Evolutionary conservation across 495 filamentous ascomycete species (phyloP), one percentile per base, ranked within the genome.

Genomic region (Ramalina intermedia): DNA sequence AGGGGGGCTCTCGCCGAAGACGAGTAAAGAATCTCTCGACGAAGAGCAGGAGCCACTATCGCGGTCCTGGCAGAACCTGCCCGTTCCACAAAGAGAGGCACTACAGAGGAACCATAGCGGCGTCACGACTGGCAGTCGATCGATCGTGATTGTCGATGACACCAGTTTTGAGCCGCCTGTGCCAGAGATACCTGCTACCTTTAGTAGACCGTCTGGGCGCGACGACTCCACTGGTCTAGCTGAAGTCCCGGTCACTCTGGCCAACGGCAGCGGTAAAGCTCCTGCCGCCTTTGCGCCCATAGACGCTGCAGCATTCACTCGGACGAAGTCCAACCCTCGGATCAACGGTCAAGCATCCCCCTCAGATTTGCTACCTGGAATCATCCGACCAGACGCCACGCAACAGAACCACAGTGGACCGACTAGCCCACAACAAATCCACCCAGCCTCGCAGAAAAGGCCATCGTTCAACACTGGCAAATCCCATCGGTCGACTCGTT

Each of bases 131-230:
- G 85, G 85, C 6, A 93, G 85, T 63, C 76, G 84, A 53, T 93
- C 87, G 0, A 91, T 95, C 53, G 76, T 93, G 26, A 91, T 95
- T 55, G 78, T 94, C 14, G 84, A 95, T 58, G 82, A 82, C 41
- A 60, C 57, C 23, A 55, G 51, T 17, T 40, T 43, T 49, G 44
- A 57, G 39, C 50, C 58, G 21, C 59, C 57, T 23, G 47, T 59
- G 42, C 53, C 59, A 29, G 26, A 37, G 38, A 39, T 58, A n/a
- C 57, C 56, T 12, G 24, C 44, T 36, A 17, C 44, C 6, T 47
- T 36, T 20, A 27, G 44, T 7, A 47, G 37, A 26, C 27, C 21
- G 4, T 13, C 39, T 23, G 8, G 17, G 39, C 21, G 5, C 2
- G 17, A 41, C 11, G 39, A 16, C 11, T 18, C 12, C 9, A 41